Evolutionary conservation across 2,329 filamentous ascomycete species (phyloP).

Genomic region (Ceratocystis variospora): DNA sequence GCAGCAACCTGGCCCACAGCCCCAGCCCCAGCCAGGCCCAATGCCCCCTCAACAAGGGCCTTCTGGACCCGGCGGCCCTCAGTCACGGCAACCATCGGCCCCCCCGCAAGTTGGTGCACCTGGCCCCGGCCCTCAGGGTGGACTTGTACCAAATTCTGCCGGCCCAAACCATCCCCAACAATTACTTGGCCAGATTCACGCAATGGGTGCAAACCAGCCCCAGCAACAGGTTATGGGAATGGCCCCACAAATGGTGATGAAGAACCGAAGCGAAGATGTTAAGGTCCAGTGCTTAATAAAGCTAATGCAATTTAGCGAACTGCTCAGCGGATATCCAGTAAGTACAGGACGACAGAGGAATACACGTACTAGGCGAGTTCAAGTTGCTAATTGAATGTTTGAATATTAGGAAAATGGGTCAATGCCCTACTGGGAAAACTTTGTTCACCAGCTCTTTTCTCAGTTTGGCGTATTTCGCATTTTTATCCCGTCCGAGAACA

Average conservation of each 20-base stretch:
- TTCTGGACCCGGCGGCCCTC: conserved; percentile 3
- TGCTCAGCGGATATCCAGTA: conserved; percentile 44
- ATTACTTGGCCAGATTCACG: conserved; percentile 3
- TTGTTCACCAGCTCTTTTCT: conserved; percentile 73
- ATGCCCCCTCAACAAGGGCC: conserved; percentile 19
- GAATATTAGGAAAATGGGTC: conserved; percentile 48
- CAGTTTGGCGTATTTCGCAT: conserved; percentile 63
- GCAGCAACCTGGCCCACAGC: conserved; percentile 1
- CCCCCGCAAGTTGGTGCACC: conserved; percentile 15
- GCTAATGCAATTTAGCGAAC: conserved; percentile 49
- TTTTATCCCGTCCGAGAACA: conserved; percentile 44
- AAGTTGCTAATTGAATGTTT: conserved; percentile 28
- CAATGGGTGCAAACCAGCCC: conserved; percentile 13
- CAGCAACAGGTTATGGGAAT: conserved; percentile 32
- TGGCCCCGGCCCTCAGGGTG: conserved; percentile 7
- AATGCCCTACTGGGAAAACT: conserved; percentile 61
- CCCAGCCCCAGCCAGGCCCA: conserved; percentile 26
- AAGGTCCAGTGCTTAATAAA: conserved; percentile 46
- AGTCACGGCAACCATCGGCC: conserved; percentile 10
- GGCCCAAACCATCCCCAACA: conserved; percentile 11
- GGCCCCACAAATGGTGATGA: conserved; percentile 1
- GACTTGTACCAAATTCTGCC: background rate
- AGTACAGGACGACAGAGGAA: conserved; percentile 22
- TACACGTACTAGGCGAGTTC: background rate
- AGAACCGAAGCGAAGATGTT: conserved; percentile 29